Percentiles rank a stretch among this genome's conserved stretches.
Evolutionary conservation across 1,139 yeast species (phyloP).

Genomic region (Geotrichum citri-aurantii): DNA sequence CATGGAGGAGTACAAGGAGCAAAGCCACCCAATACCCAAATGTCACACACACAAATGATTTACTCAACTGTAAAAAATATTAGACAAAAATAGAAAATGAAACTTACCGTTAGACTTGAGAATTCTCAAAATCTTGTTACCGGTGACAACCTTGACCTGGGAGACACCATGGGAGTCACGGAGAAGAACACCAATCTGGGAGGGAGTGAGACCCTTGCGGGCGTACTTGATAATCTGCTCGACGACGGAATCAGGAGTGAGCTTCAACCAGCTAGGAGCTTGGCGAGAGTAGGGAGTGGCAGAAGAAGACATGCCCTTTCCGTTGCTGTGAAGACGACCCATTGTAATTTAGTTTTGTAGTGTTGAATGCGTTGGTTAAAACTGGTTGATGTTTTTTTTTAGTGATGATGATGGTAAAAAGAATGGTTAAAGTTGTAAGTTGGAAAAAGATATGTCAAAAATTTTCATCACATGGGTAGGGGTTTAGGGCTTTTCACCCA

Average conservation of each 20-base stretch:
- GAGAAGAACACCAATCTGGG: conserved; percentile 98
- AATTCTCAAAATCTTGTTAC: conserved; percentile 99
- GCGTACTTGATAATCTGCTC: conserved; percentile 99
- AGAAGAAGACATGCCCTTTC: conserved; percentile 99
- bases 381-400: background rate
- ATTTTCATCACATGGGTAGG: background rate
- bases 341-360: conserved; percentile 29
- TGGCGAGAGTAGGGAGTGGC: conserved; percentile 99
- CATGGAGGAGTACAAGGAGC: background rate
- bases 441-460: background rate
- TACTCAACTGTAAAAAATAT: background rate
- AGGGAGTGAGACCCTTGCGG: conserved; percentile 99
- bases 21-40: conserved; percentile 3
- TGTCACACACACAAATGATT: background rate
- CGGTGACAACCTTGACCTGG: conserved; percentile 95
- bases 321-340: conserved; percentile 66
- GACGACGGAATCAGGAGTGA: conserved; percentile 89
- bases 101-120: conserved; percentile 91
- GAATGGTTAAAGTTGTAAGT: background rate
- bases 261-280: conserved; percentile 99
- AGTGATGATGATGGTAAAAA: background rate
- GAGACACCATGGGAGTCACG: conserved; percentile 99
- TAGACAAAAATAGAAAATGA: too few relatives aligned
- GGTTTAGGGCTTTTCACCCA: background rate
- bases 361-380: background rate